Evolutionary conservation across 768 basidiomycete genomes (phyloP), one percentile per base, ranked within the genome.

Genomic region (Boletus bicolor): DNA sequence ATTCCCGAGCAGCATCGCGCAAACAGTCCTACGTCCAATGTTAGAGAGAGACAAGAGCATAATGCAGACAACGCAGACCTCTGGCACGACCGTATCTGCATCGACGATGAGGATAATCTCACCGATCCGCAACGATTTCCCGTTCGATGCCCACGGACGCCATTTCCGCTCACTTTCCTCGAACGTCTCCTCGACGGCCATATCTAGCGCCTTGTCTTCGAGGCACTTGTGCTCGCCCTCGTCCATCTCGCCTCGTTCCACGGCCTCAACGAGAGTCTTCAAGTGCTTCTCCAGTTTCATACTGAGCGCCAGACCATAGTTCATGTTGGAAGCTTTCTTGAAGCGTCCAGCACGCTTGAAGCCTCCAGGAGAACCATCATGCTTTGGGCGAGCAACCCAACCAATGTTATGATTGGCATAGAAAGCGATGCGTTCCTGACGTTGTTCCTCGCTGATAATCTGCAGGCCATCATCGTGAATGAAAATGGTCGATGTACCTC

Each of bases 311-410:
- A 80, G 69, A 4, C 83, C 91, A 64, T 87, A 93, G 68, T 94
- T 95, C 87, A 94, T 87, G 71, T 96, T 96, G 34, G 85, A 86
- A 1, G 92, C 91, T 71, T 96, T 96, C 77, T 96, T 95, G 82
- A 96, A 96, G 14, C 92, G 81, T 15, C 93, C 92, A 0, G 87
- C 69, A 34, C 76, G 72, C 19, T 70, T 74, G 49, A 69, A 71
- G 5, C 67, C 71, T 4, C 28, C 53, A 0, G 67, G 64, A 0
- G 64, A 26, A 4, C 44, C 17, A 5, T 67, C 64, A 1, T 85
- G 83, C 60, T 74, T 73, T 0, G 84, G 84, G 42, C 84, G 76
- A 30, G 84, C 80, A 42, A 84, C 80, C 75, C 79, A 86, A 17
- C 79, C 84, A 48, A 85, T 81, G 54, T 76, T 78, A 60, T 84